These are phyloP conservation scores for Populus tomentosa DNA, from an alignment of 441 rosid genomes.

Conservation along the genomic window DNA sequence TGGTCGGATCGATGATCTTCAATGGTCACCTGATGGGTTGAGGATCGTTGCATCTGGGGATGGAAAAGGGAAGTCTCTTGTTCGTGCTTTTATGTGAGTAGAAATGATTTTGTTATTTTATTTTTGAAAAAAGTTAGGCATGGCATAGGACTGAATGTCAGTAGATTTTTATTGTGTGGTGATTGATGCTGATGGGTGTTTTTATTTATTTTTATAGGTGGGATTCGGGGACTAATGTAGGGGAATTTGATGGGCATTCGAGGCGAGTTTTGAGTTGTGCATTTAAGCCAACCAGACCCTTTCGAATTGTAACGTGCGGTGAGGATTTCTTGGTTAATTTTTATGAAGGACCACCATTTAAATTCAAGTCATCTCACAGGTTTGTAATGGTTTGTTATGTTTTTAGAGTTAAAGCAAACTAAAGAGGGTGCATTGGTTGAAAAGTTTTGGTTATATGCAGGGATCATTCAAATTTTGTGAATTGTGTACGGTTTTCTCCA, in stretches of 20 bases:
- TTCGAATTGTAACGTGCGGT: constrained; percentile 91
- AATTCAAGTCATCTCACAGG: constrained; percentile 90
- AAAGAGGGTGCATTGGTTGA: constrained; percentile 7
- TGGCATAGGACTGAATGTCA: neutral
- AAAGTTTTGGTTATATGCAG: constrained; percentile 33
- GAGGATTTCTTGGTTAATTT: constrained; percentile 92
- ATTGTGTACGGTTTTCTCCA: constrained; percentile 85
- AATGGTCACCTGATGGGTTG: too few relatives aligned
- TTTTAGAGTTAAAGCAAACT: neutral
- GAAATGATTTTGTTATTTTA: neutral
- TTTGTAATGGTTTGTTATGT: constrained; percentile 14
- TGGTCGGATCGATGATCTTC: too few relatives aligned
- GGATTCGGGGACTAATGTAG: constrained; percentile 93
- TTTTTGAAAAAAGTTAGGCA: too few relatives aligned
- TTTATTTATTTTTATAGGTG: constrained; percentile 46
- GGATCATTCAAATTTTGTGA: constrained; percentile 92
- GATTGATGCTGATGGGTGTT: neutral
- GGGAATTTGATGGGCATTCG: constrained; percentile 96
- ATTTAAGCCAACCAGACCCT: constrained; percentile 84
- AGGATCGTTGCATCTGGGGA: too few relatives aligned
- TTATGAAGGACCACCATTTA: constrained; percentile 96
- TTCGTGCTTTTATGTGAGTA: constrained; percentile 90
- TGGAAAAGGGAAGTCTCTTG: too few relatives aligned
- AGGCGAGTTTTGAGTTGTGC: constrained; percentile 85
- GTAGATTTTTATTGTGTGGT: neutral